phyloP scores from a whole-genome alignment of 148 eudicot species.

The Chenopodium quinoa region DNA sequence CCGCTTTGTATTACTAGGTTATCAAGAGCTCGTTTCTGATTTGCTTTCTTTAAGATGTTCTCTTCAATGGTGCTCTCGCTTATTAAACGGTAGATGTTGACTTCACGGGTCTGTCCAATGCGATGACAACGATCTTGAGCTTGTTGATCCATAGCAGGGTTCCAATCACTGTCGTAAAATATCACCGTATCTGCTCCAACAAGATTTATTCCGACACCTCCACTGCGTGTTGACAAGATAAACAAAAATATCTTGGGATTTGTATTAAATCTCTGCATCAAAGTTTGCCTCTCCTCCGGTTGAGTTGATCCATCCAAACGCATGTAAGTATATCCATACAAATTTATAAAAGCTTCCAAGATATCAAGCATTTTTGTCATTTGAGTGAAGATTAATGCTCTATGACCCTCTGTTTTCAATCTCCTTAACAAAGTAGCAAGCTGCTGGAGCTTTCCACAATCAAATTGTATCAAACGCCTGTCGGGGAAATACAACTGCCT shows the following conservation, averaged over 20 bases:
- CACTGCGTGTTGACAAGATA: slow-evolving; percentile 95
- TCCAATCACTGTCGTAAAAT: slow-evolving; percentile 94
- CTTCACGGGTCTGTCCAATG: slow-evolving; percentile 99
- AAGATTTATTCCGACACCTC: slow-evolving; percentile 97
- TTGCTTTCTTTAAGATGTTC: slow-evolving; percentile 92
- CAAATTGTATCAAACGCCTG: slow-evolving; percentile 95
- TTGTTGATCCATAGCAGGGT: slow-evolving; percentile 99
- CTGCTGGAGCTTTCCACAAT: slow-evolving; percentile 98
- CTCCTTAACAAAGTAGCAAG: slow-evolving; percentile 80
- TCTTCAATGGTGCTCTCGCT: slow-evolving; percentile 98
- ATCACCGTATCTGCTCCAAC: slow-evolving; percentile 99
- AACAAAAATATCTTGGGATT: slow-evolving; percentile 94
- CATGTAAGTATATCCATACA: slow-evolving; percentile 98
- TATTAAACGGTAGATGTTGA: slow-evolving; percentile 84
- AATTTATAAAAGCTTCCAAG: slow-evolving; percentile 88
- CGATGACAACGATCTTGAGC: slow-evolving; percentile 99
- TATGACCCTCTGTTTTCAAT: slow-evolving; percentile 86
- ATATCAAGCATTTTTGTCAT: slow-evolving; percentile 99
- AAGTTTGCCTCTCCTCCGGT: slow-evolving; percentile 98
- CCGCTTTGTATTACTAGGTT: slow-evolving; percentile 98
- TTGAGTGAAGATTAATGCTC: slow-evolving; percentile 96
- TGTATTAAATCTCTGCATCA: slow-evolving; percentile 98
- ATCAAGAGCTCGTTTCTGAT: slow-evolving; percentile 98
- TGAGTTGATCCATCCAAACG: slow-evolving; percentile 98
- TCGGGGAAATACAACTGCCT: slow-evolving; percentile 98